Percentiles rank a stretch among this genome's conserved stretches.
Evolutionary conservation across 352 stramenopile species (phyloP).

Genomic region (Salisapilia sapeloensis): DNA sequence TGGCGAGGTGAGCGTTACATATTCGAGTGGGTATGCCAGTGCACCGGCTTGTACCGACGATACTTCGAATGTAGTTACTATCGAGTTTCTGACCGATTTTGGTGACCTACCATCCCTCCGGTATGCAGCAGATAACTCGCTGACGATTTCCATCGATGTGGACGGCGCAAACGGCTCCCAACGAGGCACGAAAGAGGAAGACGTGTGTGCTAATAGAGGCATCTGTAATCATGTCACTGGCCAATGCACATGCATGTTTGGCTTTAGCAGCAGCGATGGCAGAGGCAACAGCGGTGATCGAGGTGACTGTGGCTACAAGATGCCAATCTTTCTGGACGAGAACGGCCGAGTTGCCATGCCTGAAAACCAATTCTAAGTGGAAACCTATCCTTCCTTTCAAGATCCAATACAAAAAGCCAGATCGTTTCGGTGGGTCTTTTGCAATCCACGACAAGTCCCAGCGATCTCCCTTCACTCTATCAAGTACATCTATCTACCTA

Average conservation of each 20-base stretch:
- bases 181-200: constrained; percentile 46
- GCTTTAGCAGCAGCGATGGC: constrained; percentile 65
- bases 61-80: constrained; percentile 32
- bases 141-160: constrained; percentile 24
- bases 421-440: too few relatives aligned
- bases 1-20: constrained; percentile 22
- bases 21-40: constrained; percentile 9
- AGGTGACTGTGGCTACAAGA: constrained; percentile 84
- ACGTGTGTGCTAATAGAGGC: constrained; percentile 36
- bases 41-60: constrained; percentile 16
- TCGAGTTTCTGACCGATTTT: constrained; percentile 56
- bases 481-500: too few relatives aligned
- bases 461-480: too few relatives aligned
- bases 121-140: constrained; percentile 41
- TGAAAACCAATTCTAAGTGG: too few relatives aligned
- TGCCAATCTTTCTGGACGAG: constrained; percentile 54
- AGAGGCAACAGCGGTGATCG: constrained; percentile 63
- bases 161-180: constrained; percentile 25
- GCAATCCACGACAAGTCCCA: too few relatives aligned
- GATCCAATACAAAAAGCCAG: too few relatives aligned
- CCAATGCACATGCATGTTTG: constrained; percentile 42
- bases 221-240: constrained; percentile 30
- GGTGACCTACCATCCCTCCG: constrained; percentile 37
- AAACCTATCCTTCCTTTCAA: too few relatives aligned
- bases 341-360: constrained; percentile 40